phyloP scores from a whole-genome alignment of 2,329 filamentous ascomycete genomes.

The Aspergillus japonicus region DNA sequence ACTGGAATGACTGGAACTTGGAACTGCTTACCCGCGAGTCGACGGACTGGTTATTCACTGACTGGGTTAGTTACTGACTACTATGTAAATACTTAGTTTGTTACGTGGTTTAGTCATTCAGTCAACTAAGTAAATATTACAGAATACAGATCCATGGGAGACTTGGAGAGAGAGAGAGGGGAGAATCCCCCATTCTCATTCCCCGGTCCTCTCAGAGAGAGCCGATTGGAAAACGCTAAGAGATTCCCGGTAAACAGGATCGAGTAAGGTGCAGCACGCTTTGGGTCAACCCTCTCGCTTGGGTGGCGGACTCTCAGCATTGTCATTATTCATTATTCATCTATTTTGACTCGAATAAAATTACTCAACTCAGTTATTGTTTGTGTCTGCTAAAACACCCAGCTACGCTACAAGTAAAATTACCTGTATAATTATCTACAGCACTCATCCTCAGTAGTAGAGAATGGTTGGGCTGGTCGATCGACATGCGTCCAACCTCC shows the following conservation, averaged over 20 bases:
- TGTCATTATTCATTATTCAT: not conserved
- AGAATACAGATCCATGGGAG: slow-evolving; percentile 1
- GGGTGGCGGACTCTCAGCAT: not conserved
- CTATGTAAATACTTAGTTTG: too few species aligned
- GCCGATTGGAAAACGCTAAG: slow-evolving; percentile 2
- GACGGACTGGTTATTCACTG: not conserved
- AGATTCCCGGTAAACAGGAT: slow-evolving; percentile 1
- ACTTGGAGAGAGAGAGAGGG: not conserved
- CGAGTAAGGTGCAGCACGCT: not conserved
- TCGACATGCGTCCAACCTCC: not conserved
- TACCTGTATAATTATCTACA: too few species aligned
- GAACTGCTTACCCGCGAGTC: slow-evolving; percentile 20
- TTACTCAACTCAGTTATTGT: too few species aligned
- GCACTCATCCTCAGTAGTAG: too few species aligned
- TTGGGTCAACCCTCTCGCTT: not conserved
- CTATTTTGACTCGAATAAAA: too few species aligned
- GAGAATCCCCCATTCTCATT: not conserved
- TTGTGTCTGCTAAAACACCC: too few species aligned
- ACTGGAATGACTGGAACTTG: too few species aligned
- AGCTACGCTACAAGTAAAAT: too few species aligned
- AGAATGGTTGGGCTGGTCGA: too few species aligned
- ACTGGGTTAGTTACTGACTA: too few species aligned
- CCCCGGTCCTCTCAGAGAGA: not conserved
- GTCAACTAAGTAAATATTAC: too few species aligned
- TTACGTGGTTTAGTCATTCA: too few species aligned